Evolutionary conservation across 2,329 filamentous ascomycete genomes (phyloP).

Genomic region (Xylariales sp.): DNA sequence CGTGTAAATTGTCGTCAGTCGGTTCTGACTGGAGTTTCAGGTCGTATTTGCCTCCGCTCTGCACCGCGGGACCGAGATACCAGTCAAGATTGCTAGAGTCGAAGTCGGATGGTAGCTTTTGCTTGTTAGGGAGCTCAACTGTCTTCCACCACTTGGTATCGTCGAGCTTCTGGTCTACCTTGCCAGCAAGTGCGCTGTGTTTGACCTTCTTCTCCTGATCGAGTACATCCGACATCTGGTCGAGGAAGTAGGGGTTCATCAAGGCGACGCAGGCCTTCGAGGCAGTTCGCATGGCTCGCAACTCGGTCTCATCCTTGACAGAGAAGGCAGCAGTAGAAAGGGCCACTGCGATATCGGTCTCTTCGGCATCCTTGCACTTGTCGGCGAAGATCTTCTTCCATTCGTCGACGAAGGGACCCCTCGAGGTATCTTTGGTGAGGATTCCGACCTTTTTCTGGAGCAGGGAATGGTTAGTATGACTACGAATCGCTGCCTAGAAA

Average conservation of each 20-base stretch:
- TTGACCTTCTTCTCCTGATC: conserved; percentile 97
- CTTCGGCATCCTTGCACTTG: conserved; percentile 78
- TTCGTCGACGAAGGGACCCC: conserved; percentile 88
- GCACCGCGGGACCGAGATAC: conserved; percentile 84
- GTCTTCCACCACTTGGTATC: conserved; percentile 90
- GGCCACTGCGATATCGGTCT: conserved; percentile 79
- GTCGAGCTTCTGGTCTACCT: conserved; percentile 87
- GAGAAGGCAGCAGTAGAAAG: conserved; percentile 81
- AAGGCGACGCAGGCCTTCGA: conserved; percentile 90
- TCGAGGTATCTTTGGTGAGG: conserved; percentile 76
- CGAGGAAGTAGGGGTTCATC: conserved; percentile 94
- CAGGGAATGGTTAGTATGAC: conserved; percentile 9
- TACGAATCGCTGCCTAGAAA: conserved; percentile 3
- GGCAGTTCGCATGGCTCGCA: conserved; percentile 89
- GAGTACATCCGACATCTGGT: conserved; percentile 94
- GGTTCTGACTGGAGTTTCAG: conserved; percentile 74
- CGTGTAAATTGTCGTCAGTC: conserved; percentile 77
- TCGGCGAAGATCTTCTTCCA: conserved; percentile 83
- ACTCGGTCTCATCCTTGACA: conserved; percentile 90
- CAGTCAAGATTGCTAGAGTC: conserved; percentile 88
- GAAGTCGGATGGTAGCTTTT: conserved; percentile 80
- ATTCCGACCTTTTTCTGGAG: conserved; percentile 75
- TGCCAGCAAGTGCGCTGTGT: conserved; percentile 78
- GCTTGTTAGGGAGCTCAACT: conserved; percentile 62
- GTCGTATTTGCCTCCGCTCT: conserved; percentile 95